Conservation (phyloP, 352 stramenopile species). For the Globisporangium polare region DNA sequence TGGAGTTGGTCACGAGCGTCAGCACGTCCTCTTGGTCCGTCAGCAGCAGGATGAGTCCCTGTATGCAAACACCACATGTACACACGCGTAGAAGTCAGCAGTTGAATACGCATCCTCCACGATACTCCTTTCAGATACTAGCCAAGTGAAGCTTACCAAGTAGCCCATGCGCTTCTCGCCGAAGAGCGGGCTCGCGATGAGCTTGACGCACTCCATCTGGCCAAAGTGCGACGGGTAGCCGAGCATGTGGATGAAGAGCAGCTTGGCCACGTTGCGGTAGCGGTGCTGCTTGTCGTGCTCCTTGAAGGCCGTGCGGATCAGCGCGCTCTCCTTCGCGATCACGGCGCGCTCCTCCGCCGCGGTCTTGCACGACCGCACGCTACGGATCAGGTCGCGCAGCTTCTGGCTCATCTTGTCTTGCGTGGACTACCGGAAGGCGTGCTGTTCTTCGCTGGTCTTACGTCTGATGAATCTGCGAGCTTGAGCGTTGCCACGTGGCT, state of each 20-base stretch:
- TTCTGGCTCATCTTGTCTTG: conserved; percentile 94
- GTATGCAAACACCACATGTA: conserved; percentile 7
- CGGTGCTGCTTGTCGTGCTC: conserved; percentile 96
- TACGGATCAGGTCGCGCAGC: conserved; percentile 97
- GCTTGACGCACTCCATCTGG: conserved; percentile 99
- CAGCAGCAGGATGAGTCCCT: conserved; percentile 96
- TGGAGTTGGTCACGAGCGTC: conserved; percentile 99
- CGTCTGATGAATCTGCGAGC: not conserved
- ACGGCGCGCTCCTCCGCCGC: conserved; percentile 98
- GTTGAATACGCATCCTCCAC: not conserved
- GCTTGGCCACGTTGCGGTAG: conserved; percentile 99
- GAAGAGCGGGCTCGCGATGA: conserved; percentile 98
- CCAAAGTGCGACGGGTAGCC: conserved; percentile 99
- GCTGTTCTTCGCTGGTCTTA: not conserved
- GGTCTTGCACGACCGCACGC: conserved; percentile 98
- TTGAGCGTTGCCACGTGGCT: conserved; percentile 4
- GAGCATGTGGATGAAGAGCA: conserved; percentile 99
- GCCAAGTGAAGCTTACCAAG: conserved; percentile 48
- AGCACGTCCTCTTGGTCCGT: conserved; percentile 99
- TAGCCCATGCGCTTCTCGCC: conserved; percentile 99
- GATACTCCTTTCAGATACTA: not conserved
- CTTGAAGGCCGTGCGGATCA: conserved; percentile 99
- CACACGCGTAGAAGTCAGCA: not conserved
- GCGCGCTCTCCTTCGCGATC: conserved; percentile 98
- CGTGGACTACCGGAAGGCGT: not conserved